These are phyloP conservation scores for Fusarium annulatum DNA, from an alignment of 2,329 filamentous ascomycete genomes.

Conservation along the genomic window DNA sequence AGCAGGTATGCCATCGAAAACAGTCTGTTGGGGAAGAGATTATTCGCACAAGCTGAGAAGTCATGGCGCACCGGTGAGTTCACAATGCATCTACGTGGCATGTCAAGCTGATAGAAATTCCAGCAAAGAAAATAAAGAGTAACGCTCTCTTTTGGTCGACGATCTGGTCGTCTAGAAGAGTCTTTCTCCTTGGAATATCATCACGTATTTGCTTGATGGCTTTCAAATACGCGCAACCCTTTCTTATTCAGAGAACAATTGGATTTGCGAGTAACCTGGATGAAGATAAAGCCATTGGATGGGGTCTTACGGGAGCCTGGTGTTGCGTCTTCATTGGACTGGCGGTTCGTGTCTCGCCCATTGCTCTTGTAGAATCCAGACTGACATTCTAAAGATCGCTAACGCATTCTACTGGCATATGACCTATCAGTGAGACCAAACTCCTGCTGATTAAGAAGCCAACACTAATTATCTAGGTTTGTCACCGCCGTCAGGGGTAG, in stretches of 20 bases:
- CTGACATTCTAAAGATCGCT: not conserved
- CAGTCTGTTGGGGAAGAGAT: not conserved
- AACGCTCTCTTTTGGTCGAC: slow-evolving; percentile 19
- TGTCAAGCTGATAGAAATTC: not conserved
- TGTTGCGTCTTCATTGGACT: slow-evolving; percentile 7
- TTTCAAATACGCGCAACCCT: slow-evolving; percentile 15
- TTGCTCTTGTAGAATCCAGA: not conserved
- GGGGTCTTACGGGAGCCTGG: slow-evolving; percentile 17
- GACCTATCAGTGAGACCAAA: slow-evolving; percentile 7
- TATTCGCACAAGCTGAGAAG: not conserved
- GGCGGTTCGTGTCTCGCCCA: not conserved
- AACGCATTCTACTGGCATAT: slow-evolving; percentile 16
- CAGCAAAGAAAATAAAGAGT: not conserved
- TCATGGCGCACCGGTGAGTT: not conserved
- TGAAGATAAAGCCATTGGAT: slow-evolving; percentile 7
- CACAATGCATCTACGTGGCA: not conserved
- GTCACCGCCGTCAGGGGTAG: slow-evolving; percentile 8
- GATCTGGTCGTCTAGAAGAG: not conserved
- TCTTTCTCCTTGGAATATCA: not conserved
- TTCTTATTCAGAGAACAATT: slow-evolving; percentile 10
- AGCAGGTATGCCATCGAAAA: not conserved
- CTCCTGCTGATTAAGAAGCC: accelerated
- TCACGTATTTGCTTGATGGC: slow-evolving; percentile 12
- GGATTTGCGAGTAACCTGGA: not conserved
- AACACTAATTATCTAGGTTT: not conserved